Percentiles rank a stretch among this genome's conserved stretches.
phyloP scores from a whole-genome alignment of 805 yeast genomes.

The Metschnikowia kofuensis region DNA sequence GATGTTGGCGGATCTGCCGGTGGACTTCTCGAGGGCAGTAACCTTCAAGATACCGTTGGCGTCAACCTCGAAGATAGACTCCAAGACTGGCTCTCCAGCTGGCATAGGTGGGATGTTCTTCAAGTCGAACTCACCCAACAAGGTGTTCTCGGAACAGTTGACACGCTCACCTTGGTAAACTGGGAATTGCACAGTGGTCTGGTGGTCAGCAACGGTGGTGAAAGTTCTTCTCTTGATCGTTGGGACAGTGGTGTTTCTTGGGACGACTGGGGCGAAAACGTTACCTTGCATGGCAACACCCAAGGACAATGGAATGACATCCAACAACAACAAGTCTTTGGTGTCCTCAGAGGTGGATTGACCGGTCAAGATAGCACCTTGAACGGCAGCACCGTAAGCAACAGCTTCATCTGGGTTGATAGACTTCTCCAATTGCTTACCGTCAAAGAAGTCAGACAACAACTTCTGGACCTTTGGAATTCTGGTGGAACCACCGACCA shows the following conservation, averaged over 20 bases:
- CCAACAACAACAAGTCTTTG: slow-evolving; percentile 89
- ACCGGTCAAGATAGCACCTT: slow-evolving; percentile 97
- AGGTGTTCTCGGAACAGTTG: slow-evolving; percentile 91
- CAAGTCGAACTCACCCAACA: slow-evolving; percentile 95
- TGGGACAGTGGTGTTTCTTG: slow-evolving; percentile 97
- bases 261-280: slow-evolving; percentile 96
- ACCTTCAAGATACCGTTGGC: slow-evolving; percentile 97
- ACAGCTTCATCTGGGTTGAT: slow-evolving; percentile 51
- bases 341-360: slow-evolving; percentile 62
- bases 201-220: slow-evolving; percentile 97
- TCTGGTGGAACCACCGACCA: slow-evolving; percentile 51
- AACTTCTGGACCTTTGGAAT: slow-evolving; percentile 49
- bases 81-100: slow-evolving; percentile 97
- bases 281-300: slow-evolving; percentile 99
- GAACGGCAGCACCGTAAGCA: slow-evolving; percentile 84
- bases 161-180: slow-evolving; percentile 99
- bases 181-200: slow-evolving; percentile 97
- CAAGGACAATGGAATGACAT: slow-evolving; percentile 94
- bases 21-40: slow-evolving; percentile 95
- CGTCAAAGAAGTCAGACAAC: slow-evolving; percentile 44
- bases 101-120: slow-evolving; percentile 98
- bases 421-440: slow-evolving; percentile 48
- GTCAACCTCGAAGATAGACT: slow-evolving; percentile 94
- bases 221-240: slow-evolving; percentile 95
- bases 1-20: slow-evolving; percentile 95